Percentiles rank a stretch among this genome's conserved stretches.
These are phyloP conservation scores for Epichloe festucae DNA, from an alignment of 2,329 filamentous ascomycete genomes.

Conservation along the genomic window DNA sequence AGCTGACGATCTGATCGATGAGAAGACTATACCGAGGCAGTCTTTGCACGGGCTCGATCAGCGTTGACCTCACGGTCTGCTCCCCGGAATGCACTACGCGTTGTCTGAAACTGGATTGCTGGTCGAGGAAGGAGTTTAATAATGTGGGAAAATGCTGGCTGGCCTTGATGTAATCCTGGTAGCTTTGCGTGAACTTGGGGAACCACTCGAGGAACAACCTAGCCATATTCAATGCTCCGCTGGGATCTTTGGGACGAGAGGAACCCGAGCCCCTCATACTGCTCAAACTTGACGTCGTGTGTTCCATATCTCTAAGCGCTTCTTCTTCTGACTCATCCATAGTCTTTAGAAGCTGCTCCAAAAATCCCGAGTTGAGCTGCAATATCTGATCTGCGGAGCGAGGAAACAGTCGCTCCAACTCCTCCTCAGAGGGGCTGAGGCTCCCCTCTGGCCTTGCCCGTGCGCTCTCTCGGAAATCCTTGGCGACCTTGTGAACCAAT, in stretches of 20 bases:
- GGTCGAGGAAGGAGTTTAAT: slow-evolving; percentile 65
- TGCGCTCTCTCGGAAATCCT: slow-evolving; percentile 63
- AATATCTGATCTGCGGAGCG: slow-evolving; percentile 68
- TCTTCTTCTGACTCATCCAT: slow-evolving; percentile 77
- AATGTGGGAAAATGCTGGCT: slow-evolving; percentile 78
- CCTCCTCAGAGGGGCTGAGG: slow-evolving; percentile 57
- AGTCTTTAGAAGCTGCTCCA: slow-evolving; percentile 60
- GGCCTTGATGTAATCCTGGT: slow-evolving; percentile 83
- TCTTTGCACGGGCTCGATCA: slow-evolving; percentile 93
- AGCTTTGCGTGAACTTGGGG: slow-evolving; percentile 79
- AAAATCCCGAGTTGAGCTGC: slow-evolving; percentile 67
- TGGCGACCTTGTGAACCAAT: slow-evolving; percentile 67
- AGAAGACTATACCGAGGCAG: slow-evolving; percentile 89
- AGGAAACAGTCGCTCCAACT: slow-evolving; percentile 69
- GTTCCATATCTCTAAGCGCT: slow-evolving; percentile 63
- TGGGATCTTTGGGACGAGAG: slow-evolving; percentile 51
- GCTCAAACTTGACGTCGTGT: slow-evolving; percentile 27
- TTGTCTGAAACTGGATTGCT: slow-evolving; percentile 70
- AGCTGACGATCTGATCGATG: slow-evolving; percentile 87
- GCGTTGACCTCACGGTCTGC: slow-evolving; percentile 75
- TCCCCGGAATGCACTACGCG: slow-evolving; percentile 75
- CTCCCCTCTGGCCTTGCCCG: slow-evolving; percentile 45
- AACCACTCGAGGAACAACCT: slow-evolving; percentile 83
- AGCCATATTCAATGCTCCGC: slow-evolving; percentile 65
- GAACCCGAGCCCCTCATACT: slow-evolving; percentile 31